These are phyloP conservation scores for Metschnikowia rubicola DNA, from an alignment of 805 yeast genomes.

Conservation along the genomic window DNA sequence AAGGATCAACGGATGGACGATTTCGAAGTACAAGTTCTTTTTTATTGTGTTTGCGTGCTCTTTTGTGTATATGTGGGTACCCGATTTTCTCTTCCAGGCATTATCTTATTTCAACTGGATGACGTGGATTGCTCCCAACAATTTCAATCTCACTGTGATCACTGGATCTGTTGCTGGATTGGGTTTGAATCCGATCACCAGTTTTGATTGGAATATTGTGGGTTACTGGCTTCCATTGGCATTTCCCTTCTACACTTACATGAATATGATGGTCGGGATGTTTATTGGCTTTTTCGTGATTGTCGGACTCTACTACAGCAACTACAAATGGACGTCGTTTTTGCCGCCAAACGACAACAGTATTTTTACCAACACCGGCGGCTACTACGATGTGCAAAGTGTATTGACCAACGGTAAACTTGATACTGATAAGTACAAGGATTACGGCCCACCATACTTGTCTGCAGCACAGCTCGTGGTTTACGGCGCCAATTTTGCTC, in stretches of 20 bases:
- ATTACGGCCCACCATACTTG: slow-evolving; percentile 29
- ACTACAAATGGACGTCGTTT: slow-evolving; percentile 56
- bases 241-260: slow-evolving; percentile 4
- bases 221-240: slow-evolving; percentile 4
- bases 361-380: slow-evolving; percentile 9
- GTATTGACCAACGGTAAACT: slow-evolving; percentile 1
- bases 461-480: slow-evolving; percentile 27
- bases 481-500: slow-evolving; percentile 28
- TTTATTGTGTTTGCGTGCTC: too few relatives aligned
- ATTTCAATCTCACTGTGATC: too few relatives aligned
- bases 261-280: slow-evolving; percentile 19
- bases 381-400: background rate
- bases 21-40: too few relatives aligned
- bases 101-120: too few relatives aligned
- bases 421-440: slow-evolving; percentile 21
- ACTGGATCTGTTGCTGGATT: too few relatives aligned
- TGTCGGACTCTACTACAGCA: slow-evolving; percentile 52
- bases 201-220: too few relatives aligned
- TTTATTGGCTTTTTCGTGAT: slow-evolving; percentile 46
- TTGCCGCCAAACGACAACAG: slow-evolving; percentile 33
- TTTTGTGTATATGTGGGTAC: too few relatives aligned
- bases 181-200: too few relatives aligned
- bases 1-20: too few relatives aligned
- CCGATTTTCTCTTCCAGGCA: too few relatives aligned
- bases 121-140: too few relatives aligned